A percentile compares a stretch with the other conserved stretches of the same genome.
Conservation (phyloP, 805 yeast species). For the Crinitomyces ghanaensis region DNA sequence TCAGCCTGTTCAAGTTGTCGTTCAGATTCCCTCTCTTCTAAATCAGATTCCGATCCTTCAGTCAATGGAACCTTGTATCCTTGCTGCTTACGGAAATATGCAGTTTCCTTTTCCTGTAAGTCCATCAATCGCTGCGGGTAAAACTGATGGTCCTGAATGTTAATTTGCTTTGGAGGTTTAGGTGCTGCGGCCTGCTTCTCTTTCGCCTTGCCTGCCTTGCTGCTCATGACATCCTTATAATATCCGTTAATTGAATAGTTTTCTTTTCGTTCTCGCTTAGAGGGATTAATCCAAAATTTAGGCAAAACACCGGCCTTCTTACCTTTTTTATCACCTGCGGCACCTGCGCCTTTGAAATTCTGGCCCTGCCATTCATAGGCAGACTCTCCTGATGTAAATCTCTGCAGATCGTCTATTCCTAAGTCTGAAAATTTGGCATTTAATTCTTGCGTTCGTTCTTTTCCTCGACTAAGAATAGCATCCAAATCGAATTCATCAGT, state of each 20-base stretch:
- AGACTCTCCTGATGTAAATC: slow-evolving; percentile 66
- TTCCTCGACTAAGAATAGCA: slow-evolving; percentile 66
- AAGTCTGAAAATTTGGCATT: slow-evolving; percentile 74
- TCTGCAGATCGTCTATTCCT: slow-evolving; percentile 88
- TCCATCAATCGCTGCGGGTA: slow-evolving; percentile 61
- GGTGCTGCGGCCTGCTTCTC: slow-evolving; percentile 48
- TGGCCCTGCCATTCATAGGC: slow-evolving; percentile 97
- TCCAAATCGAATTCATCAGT: slow-evolving; percentile 65
- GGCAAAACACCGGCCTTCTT: slow-evolving; percentile 16
- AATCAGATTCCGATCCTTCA: slow-evolving; percentile 34
- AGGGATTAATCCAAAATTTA: slow-evolving; percentile 71
- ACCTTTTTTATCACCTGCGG: slow-evolving; percentile 4
- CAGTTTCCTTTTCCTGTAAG: slow-evolving; percentile 69
- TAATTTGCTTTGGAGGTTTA: slow-evolving; percentile 73
- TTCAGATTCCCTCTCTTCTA: slow-evolving; percentile 34
- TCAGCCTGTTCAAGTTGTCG: slow-evolving; percentile 44
- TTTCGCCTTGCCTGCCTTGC: slow-evolving; percentile 19
- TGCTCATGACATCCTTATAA: slow-evolving; percentile 62
- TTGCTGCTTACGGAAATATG: slow-evolving; percentile 58
- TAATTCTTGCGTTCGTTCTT: slow-evolving; percentile 64
- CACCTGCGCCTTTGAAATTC: slow-evolving; percentile 50
- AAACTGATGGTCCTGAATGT: slow-evolving; percentile 85
- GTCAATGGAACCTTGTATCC: slow-evolving; percentile 57
- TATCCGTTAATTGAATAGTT: slow-evolving; percentile 83
- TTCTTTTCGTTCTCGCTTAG: slow-evolving; percentile 42